Base-by-base conservation (phyloP, 2,329 filamentous ascomycete genomes). In the Nigrospora sphaerica region DNA sequence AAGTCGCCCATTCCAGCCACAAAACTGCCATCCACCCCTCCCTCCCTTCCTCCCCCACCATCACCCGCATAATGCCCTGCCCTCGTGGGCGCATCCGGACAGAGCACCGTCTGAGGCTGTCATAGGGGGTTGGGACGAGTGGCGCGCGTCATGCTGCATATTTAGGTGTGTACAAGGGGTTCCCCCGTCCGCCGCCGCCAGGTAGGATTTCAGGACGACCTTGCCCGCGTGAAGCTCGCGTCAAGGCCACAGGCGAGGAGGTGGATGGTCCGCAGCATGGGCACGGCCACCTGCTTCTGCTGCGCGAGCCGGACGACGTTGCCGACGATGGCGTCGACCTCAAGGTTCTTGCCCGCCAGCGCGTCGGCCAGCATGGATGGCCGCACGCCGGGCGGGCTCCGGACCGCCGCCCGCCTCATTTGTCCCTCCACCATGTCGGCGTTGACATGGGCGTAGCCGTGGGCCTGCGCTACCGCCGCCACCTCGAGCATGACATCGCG, bases 231-330 rank as follows among this genome's bases (percentile, higher is more conserved):
- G 38, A 61, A 58, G 37, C 61, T 57, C 41, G 47, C 45, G 43
- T 51, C 58, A 32, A 71, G 54, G 46, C 66, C 65, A 48, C 60
- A 60, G 37, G 62, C 65, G 42, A 71, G 58, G 31, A 64, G 48
- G 49, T 69, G 67, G 52, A 71, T 59, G 50, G 67, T 67, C 50
- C 65, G 62, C 41, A 70, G 49, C 50, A 60, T 51, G 32, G 61
- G 60, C 43, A 57, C 54, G 12, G 46, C 43, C 11, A 63, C 47
- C 1, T 56, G 53, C 45, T 59, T 61, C 45, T 51, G 52, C 46
- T 38, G 52, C 4, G 58, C 63, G 39, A 60, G 44, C 41, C 51
- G 51, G n/a, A 61, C 55, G 16, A 51, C 52, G 47, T 64, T 63
- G 14, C 62, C 62, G n/a, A 65, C 54, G 31, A 65, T 62, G 18